Evolutionary conservation across 345 rosid species (phyloP).

Genomic region (Acer campestre): DNA sequence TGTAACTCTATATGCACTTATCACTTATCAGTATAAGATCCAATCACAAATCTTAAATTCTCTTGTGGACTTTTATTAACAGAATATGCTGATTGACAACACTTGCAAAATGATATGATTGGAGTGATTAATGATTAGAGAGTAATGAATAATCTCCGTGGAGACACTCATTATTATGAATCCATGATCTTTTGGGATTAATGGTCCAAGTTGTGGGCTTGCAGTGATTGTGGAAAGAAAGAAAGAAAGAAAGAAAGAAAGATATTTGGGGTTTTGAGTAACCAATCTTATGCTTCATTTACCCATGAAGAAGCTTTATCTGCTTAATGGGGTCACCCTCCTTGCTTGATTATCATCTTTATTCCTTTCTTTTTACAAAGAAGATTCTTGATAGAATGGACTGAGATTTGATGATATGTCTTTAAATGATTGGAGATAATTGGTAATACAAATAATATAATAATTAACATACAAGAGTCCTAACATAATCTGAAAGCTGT

Average conservation of each 20-base stretch:
- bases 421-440: not conserved
- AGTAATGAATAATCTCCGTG: not conserved
- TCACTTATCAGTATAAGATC: not conserved
- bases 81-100: not conserved
- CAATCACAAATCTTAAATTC: not conserved
- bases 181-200: not conserved
- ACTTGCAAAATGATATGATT: not conserved
- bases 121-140: not conserved
- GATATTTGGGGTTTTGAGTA: slow-evolving; percentile 18
- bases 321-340: slow-evolving; percentile 22
- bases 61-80: not conserved
- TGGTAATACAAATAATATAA: not conserved
- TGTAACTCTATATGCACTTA: not conserved
- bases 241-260: slow-evolving; percentile 3
- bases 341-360: slow-evolving; percentile 28
- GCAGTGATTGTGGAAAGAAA: slow-evolving; percentile 23
- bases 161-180: not conserved
- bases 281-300: not conserved
- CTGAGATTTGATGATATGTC: slow-evolving; percentile 3
- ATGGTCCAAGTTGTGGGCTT: slow-evolving; percentile 27
- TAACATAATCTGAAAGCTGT: not conserved
- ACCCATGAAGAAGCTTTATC: slow-evolving; percentile 3
- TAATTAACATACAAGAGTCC: not conserved
- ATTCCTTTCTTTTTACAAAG: slow-evolving; percentile 31
- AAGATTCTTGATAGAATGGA: slow-evolving; percentile 16